Conservation (phyloP, 306 rosid genomes). For the Cucurbita pepo region DNA sequence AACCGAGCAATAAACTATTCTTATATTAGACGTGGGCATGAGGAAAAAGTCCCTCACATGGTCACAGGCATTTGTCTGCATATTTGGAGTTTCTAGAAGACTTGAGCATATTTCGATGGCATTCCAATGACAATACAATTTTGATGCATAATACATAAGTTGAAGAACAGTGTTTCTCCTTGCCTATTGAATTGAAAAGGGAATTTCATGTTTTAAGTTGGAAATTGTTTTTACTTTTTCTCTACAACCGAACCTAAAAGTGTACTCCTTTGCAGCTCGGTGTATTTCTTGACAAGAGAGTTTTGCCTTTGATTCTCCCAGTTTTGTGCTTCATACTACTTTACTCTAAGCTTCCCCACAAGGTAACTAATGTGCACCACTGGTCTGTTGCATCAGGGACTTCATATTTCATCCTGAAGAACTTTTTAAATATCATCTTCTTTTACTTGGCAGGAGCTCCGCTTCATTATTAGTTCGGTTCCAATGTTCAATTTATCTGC, state of each 20-base stretch:
- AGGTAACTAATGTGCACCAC: constrained; percentile 30
- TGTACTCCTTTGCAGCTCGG: constrained; percentile 59
- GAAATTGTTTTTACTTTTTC: neutral
- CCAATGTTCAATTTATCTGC: constrained; percentile 93
- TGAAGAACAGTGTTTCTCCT: too few species aligned
- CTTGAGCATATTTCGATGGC: too few species aligned
- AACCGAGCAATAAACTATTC: neutral
- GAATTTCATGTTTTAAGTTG: too few species aligned
- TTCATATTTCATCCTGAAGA: neutral
- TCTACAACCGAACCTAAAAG: constrained; percentile 10
- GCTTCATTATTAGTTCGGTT: constrained; percentile 67
- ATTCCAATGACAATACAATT: too few species aligned
- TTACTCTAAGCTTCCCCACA: constrained; percentile 92
- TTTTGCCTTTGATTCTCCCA: constrained; percentile 41
- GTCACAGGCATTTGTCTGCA: too few species aligned
- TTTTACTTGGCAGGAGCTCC: constrained; percentile 71
- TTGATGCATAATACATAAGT: too few species aligned
- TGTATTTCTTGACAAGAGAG: constrained; percentile 59
- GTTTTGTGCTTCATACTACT: constrained; percentile 61
- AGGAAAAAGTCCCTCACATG: too few species aligned
- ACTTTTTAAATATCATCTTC: neutral
- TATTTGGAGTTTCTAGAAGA: too few species aligned
- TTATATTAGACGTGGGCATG: too few species aligned
- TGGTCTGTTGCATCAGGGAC: neutral
- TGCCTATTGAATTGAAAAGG: too few species aligned